These are phyloP conservation scores for Alternaria novae-zelandiae DNA, from an alignment of 2,329 filamentous ascomycete genomes.

Conservation along the genomic window DNA sequence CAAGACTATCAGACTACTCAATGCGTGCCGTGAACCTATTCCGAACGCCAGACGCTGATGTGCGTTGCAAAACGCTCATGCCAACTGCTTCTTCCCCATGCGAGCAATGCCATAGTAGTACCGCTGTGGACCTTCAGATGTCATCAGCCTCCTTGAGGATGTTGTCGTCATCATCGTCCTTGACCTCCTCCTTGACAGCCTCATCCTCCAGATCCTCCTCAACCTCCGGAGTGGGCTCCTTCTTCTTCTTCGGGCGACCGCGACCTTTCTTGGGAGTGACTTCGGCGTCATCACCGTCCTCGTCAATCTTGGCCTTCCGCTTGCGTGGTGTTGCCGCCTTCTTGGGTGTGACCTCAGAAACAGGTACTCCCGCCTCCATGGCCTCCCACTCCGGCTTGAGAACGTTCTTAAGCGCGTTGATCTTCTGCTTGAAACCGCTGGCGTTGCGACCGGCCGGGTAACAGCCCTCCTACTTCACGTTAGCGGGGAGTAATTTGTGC, in stretches of 20 bases:
- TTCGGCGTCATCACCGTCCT: not conserved
- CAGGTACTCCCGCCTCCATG: constrained; percentile 15
- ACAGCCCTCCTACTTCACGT: constrained; percentile 19
- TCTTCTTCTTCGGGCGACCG: constrained; percentile 1
- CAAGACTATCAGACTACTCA: not conserved
- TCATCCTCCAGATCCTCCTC: not conserved
- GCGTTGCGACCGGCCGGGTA: constrained; percentile 25
- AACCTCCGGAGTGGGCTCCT: not conserved
- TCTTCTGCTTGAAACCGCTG: constrained; percentile 29
- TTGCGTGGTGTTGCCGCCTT: constrained; percentile 20
- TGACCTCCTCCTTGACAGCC: not conserved
- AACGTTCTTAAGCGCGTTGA: constrained; percentile 18
- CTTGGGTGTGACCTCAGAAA: not conserved
- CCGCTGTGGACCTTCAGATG: not conserved
- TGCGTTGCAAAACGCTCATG: not conserved
- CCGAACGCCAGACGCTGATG: not conserved
- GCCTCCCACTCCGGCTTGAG: constrained; percentile 22
- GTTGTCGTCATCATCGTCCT: not conserved
- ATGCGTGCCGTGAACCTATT: not conserved
- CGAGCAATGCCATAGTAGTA: not conserved
- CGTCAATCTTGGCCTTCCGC: constrained; percentile 23
- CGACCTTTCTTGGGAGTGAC: constrained; percentile 10
- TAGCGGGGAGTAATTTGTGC: not conserved
- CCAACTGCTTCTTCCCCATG: accelerated
- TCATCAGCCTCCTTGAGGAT: not conserved